Evolutionary conservation across 495 filamentous ascomycete genomes (phyloP).

Genomic region (Oidiodendron maius): DNA sequence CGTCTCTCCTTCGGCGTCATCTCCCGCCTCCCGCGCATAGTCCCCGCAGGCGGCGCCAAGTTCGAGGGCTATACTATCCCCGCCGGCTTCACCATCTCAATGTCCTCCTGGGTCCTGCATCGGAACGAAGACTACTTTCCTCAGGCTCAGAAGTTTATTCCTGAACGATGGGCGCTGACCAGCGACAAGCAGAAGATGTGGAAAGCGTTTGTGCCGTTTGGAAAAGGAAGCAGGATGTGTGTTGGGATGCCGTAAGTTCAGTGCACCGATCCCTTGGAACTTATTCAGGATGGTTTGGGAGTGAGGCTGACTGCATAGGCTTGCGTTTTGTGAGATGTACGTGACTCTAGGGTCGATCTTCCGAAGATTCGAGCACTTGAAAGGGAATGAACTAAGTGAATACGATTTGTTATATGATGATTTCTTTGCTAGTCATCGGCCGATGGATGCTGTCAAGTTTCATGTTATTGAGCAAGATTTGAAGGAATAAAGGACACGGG

Average conservation of each 20-base stretch:
- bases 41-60: conserved; percentile 23
- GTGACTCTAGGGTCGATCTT: conserved; percentile 27
- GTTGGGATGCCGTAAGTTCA: conserved; percentile 27
- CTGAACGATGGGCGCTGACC: not conserved
- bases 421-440: conserved; percentile 24
- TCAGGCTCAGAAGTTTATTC: conserved; percentile 9
- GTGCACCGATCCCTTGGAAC: not conserved
- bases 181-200: conserved; percentile 17
- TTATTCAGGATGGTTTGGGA: not conserved
- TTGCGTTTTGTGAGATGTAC: conserved; percentile 31
- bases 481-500: too few relatives aligned
- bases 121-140: conserved; percentile 20
- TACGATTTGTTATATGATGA: conserved; percentile 23
- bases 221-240: conserved; percentile 31
- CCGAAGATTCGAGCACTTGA: conserved; percentile 24
- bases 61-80: conserved; percentile 25
- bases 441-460: conserved; percentile 22
- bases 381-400: conserved; percentile 14
- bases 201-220: conserved; percentile 30
- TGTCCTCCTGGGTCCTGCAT: conserved; percentile 24
- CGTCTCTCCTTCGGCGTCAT: conserved; percentile 24
- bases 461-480: too few relatives aligned
- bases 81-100: conserved; percentile 16
- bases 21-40: conserved; percentile 25
- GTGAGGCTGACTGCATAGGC: conserved; percentile 9